phyloP scores from a whole-genome alignment of 352 stramenopile species.

The Pythium plurisporium region DNA sequence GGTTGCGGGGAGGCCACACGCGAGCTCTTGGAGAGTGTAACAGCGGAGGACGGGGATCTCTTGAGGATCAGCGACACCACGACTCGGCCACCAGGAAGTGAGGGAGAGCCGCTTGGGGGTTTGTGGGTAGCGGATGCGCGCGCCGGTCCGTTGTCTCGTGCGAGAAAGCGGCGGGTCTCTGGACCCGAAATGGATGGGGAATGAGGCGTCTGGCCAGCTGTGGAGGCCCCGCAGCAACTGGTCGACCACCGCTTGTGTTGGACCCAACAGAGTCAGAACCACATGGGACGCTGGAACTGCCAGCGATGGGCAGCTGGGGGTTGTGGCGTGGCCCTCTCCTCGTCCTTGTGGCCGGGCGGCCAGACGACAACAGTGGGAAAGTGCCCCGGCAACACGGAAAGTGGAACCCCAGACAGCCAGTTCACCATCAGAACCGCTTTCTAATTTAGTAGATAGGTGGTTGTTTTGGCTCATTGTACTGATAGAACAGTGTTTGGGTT shows the following conservation, averaged over 20 bases:
- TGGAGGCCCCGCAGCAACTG: neutral
- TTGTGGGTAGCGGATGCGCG: no score
- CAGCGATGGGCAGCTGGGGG: neutral
- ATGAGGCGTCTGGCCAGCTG: neutral
- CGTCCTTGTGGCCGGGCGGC: neutral
- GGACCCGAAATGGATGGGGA: neutral
- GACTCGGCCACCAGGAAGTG: no score
- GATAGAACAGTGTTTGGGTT: neutral
- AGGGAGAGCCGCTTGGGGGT: neutral
- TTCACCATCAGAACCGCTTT: neutral
- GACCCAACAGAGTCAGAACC: neutral
- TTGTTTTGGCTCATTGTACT: neutral
- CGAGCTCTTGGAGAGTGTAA: no score
- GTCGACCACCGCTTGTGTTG: neutral
- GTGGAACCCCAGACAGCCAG: slow-evolving; percentile 10
- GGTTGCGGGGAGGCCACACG: no score
- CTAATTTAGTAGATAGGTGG: neutral
- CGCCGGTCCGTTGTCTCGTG: neutral
- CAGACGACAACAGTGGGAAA: neutral
- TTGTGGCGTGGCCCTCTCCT: no score
- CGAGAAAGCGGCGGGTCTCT: neutral
- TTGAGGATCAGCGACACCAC: no score
- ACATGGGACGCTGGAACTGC: slow-evolving; percentile 7
- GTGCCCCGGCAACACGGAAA: no score
- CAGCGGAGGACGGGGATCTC: no score